Conservation (phyloP, 148 eudicot genomes). For the Heliosperma pusillum region DNA sequence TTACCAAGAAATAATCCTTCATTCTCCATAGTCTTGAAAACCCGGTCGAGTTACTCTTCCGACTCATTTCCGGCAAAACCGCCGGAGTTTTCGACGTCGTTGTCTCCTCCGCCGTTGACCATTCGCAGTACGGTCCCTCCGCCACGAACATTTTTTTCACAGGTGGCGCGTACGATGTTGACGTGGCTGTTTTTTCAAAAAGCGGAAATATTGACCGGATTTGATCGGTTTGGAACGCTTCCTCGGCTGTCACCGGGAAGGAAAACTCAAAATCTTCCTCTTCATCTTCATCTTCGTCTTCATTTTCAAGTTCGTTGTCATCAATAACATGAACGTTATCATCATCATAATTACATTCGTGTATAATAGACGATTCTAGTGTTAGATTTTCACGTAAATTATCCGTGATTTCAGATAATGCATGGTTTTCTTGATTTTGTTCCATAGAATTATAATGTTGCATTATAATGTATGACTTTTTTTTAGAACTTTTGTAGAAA, state of each 20-base stretch:
- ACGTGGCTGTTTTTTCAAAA: slow-evolving; percentile 9
- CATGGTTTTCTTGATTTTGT: neutral
- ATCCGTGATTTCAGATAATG: slow-evolving; percentile 14
- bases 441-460: slow-evolving; percentile 5
- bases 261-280: slow-evolving; percentile 22
- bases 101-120: slow-evolving; percentile 28
- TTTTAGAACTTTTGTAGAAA: neutral
- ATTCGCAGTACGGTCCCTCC: slow-evolving; percentile 49
- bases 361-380: neutral
- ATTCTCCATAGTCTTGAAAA: slow-evolving; percentile 86
- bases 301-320: neutral
- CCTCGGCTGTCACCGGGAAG: slow-evolving; percentile 49
- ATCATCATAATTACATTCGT: neutral
- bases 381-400: slow-evolving; percentile 13
- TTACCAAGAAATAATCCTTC: slow-evolving; percentile 39
- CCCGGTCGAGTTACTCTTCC: slow-evolving; percentile 93
- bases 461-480: neutral
- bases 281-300: slow-evolving; percentile 10
- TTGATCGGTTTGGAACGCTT: slow-evolving; percentile 59
- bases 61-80: slow-evolving; percentile 43
- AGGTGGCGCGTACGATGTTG: slow-evolving; percentile 30
- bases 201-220: slow-evolving; percentile 54
- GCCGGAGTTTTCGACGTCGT: slow-evolving; percentile 16
- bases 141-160: slow-evolving; percentile 52
- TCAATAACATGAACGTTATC: neutral